Evolutionary conservation across 805 yeast species (phyloP), one percentile per base, ranked within the genome.

Genomic region (Ogataea glucozyma): DNA sequence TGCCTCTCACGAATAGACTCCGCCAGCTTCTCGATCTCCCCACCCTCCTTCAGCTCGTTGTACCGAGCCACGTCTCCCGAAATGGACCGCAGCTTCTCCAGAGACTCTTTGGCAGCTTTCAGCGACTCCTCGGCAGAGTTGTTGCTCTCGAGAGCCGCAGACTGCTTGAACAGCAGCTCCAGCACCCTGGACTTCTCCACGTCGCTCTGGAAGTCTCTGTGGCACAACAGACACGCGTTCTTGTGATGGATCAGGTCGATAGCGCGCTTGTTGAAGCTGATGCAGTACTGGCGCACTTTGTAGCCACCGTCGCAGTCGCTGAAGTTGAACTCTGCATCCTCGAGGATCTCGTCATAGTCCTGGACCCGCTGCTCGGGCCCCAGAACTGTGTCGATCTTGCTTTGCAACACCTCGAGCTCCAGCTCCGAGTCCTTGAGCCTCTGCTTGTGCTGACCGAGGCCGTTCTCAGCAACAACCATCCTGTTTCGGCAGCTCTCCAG

Each of bases 201-300:
- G 1, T 57, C 54, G 8, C 66, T 68, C 12, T 75, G 75, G 62
- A 89, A 85, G 10, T 73, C 69, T 38, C 95, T 71, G 14, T 77
- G 76, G 61, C 98, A 91, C 32, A 90, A 66, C 31, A 82, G 66
- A 62, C 97, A 91, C 36, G 76, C 70, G 9, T 80, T 72, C 7
- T 75, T 71, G 4, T 59, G 55, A 20, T 77, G 65, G 0, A 95
- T 93, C 30, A 75, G 61, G 22, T 78, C 75, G 9, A 85, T 63
- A 0, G 97, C 97, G 32, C 77, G 78, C 17, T 71, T 63, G 55
- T 86, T 88, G 63, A 83, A 89, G 31, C 78, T 78, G 19, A 78
- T 67, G 0, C 90, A 82, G 2, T 88, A 85, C 32, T 79, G 80
- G 22, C 75, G 76, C 50, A 86, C 79, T 56, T 87, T 87, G 23